phyloP scores from a whole-genome alignment of 192 early-diverging fungal species.

The Podila verticillata region DNA sequence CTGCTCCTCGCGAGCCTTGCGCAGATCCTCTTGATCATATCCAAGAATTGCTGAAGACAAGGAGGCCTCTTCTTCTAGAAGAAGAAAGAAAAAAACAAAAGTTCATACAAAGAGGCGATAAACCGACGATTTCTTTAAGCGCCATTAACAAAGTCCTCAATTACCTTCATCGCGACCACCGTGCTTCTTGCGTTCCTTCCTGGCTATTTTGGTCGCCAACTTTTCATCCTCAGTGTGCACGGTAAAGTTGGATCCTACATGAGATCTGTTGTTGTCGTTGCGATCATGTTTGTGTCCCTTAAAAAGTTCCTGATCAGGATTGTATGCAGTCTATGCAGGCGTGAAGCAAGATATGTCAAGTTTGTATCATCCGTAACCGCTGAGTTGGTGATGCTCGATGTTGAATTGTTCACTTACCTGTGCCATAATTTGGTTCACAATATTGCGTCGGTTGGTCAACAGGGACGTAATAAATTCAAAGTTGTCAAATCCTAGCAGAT shows the following conservation, averaged over 20 bases:
- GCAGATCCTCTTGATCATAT: slow-evolving; percentile 69
- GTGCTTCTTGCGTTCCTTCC: slow-evolving; percentile 76
- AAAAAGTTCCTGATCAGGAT: slow-evolving; percentile 12
- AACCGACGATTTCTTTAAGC: neutral
- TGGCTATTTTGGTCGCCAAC: slow-evolving; percentile 62
- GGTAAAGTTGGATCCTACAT: slow-evolving; percentile 71
- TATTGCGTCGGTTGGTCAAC: slow-evolving; percentile 61
- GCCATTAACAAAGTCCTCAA: neutral
- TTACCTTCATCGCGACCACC: slow-evolving; percentile 31
- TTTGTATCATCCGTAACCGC: no score
- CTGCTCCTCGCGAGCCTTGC: slow-evolving; percentile 70
- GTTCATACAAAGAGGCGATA: neutral
- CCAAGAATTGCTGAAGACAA: slow-evolving; percentile 71
- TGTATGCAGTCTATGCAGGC: slow-evolving; percentile 39
- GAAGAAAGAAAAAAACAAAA: neutral
- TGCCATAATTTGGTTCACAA: slow-evolving; percentile 71
- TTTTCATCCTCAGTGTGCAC: slow-evolving; percentile 72
- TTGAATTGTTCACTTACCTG: slow-evolving; percentile 42
- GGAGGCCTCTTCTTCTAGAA: slow-evolving; percentile 58
- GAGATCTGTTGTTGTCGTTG: slow-evolving; percentile 50
- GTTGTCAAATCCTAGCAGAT: slow-evolving; percentile 78
- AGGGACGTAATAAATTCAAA: slow-evolving; percentile 74
- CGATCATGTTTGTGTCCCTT: slow-evolving; percentile 22
- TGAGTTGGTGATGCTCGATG: no score
- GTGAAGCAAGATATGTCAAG: neutral